Conservation (phyloP, 1,139 yeast species). For the Kazachstania sp. region DNA sequence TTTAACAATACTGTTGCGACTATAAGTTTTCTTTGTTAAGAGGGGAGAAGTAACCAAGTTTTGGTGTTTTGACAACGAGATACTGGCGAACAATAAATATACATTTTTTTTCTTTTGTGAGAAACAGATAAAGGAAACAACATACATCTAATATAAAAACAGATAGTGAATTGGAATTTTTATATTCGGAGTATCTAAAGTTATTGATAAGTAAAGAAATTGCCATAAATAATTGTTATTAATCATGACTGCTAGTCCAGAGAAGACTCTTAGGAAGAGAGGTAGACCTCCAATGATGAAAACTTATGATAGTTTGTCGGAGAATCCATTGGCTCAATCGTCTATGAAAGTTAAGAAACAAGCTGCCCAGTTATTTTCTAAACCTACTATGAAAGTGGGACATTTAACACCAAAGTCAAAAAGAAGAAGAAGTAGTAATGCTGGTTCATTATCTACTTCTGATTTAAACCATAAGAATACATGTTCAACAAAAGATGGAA, state of each 20-base stretch:
- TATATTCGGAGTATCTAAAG: too few relatives aligned
- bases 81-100: too few relatives aligned
- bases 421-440: constrained; percentile 8
- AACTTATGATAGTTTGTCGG: constrained; percentile 29
- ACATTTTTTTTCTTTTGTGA: too few relatives aligned
- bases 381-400: constrained; percentile 31
- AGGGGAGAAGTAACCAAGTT: too few relatives aligned
- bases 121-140: too few relatives aligned
- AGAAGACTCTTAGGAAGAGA: constrained; percentile 19
- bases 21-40: too few relatives aligned
- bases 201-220: too few relatives aligned
- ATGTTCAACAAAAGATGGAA: neutral
- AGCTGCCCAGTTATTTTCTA: constrained; percentile 24
- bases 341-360: constrained; percentile 28
- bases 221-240: neutral
- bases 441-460: neutral
- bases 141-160: too few relatives aligned
- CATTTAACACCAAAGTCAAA: constrained; percentile 21
- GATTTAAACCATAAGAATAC: neutral
- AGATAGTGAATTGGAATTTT: too few relatives aligned
- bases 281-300: constrained; percentile 32
- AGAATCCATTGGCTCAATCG: constrained; percentile 32
- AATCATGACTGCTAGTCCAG: neutral
- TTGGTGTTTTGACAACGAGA: too few relatives aligned
- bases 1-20: too few relatives aligned